These are phyloP conservation scores for Kernera saxatilis DNA, from an alignment of 345 rosid genomes.

Conservation along the genomic window DNA sequence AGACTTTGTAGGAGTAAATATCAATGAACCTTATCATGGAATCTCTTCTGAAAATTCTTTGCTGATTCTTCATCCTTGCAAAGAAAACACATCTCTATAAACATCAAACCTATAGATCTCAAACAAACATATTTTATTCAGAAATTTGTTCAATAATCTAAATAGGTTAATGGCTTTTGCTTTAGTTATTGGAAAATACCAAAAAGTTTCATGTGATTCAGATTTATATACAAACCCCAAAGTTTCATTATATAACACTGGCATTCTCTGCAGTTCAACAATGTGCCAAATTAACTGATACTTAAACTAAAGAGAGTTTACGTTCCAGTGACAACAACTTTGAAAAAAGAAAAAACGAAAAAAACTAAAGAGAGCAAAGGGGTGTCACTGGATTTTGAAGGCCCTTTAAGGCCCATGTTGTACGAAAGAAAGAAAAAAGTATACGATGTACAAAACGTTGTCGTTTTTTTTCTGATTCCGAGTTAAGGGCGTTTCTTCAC, in stretches of 20 bases:
- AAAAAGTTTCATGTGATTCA: background rate
- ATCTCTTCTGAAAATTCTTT: background rate
- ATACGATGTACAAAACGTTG: background rate
- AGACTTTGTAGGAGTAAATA: background rate
- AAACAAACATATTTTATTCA: background rate
- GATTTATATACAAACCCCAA: background rate
- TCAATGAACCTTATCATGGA: background rate
- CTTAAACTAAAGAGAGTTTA: background rate
- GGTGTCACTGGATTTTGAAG: background rate
- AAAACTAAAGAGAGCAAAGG: background rate
- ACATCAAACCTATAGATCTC: background rate
- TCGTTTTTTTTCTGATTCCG: background rate
- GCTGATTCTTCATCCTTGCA: background rate
- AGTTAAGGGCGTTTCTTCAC: background rate
- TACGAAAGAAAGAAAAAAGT: too few relatives aligned
- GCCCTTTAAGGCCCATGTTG: constrained; percentile 14
- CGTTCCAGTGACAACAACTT: too few relatives aligned
- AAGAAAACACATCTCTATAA: background rate
- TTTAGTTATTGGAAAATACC: background rate
- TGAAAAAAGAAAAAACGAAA: too few relatives aligned
- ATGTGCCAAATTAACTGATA: background rate
- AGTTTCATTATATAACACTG: background rate
- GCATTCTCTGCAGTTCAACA: background rate
- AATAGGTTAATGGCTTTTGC: background rate
- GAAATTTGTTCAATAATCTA: background rate